A percentile compares a stretch with the other conserved stretches of the same genome.
Evolutionary conservation across 108 stramenopile species (phyloP).

Genomic region (Halocafeteria seosinensis): DNA sequence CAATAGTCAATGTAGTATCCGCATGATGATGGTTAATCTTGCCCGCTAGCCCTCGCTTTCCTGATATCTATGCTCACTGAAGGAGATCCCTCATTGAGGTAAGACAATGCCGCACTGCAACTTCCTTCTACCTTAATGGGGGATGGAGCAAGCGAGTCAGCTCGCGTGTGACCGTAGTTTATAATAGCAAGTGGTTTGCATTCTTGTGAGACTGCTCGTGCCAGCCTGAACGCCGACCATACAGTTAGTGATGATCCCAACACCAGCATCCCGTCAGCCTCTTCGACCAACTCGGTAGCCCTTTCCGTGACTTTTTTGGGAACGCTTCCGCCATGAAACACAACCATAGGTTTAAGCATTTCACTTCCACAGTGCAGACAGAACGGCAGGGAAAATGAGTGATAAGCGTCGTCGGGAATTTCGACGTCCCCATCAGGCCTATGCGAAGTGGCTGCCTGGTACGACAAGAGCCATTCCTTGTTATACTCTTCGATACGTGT

Average conservation of each 20-base stretch:
- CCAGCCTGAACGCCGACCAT: constrained; percentile 63
- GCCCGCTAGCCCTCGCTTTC: too few species aligned
- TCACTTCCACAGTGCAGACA: constrained; percentile 49
- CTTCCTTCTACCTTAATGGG: too few species aligned
- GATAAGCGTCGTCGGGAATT: constrained; percentile 35
- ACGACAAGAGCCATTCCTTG: background rate
- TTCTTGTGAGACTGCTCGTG: constrained; percentile 32
- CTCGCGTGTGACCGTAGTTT: constrained; percentile 71
- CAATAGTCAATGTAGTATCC: too few species aligned
- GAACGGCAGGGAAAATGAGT: constrained; percentile 45
- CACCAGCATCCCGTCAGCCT: constrained; percentile 56
- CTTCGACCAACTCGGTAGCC: constrained; percentile 46
- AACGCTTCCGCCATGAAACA: constrained; percentile 77
- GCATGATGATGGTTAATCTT: too few species aligned
- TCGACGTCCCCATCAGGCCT: constrained; percentile 88
- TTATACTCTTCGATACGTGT: constrained; percentile 44
- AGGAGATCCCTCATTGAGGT: too few species aligned
- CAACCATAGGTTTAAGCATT: constrained; percentile 66
- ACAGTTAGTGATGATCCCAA: constrained; percentile 67
- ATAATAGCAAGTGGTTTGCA: constrained; percentile 56
- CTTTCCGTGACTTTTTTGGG: constrained; percentile 42
- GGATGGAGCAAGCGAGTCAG: constrained; percentile 35
- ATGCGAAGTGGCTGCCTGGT: constrained; percentile 4
- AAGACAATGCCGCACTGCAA: too few species aligned
- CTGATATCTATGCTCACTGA: too few species aligned